Conservation (phyloP, 768 basidiomycete genomes). For the Suillus plorans region DNA sequence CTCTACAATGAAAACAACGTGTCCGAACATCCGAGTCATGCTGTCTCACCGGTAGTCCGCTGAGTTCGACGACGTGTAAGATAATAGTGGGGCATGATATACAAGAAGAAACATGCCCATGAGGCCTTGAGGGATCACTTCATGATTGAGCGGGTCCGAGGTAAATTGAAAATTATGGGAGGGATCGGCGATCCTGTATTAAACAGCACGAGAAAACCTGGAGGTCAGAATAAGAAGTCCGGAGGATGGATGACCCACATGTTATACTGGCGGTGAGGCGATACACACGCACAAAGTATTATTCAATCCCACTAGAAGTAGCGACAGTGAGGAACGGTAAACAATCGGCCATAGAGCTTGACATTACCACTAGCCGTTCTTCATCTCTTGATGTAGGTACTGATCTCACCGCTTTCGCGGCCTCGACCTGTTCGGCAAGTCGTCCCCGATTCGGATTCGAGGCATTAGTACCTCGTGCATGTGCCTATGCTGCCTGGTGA, state of each 20-base stretch:
- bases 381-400: slow-evolving; percentile 40
- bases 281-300: slow-evolving; percentile 19
- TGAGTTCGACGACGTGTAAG: slow-evolving; percentile 15
- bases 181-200: slow-evolving; percentile 29
- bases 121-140: slow-evolving; percentile 20
- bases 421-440: slow-evolving; percentile 43
- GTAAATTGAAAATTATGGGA: slow-evolving; percentile 23
- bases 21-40: slow-evolving; percentile 28
- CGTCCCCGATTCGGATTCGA: slow-evolving; percentile 47
- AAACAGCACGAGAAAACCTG: slow-evolving; percentile 36
- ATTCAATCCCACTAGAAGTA: slow-evolving; percentile 45
- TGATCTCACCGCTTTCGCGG: slow-evolving; percentile 35
- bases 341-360: slow-evolving; percentile 17
- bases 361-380: slow-evolving; percentile 45
- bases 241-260: slow-evolving; percentile 20
- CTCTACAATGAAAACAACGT: slow-evolving; percentile 33
- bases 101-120: slow-evolving; percentile 21
- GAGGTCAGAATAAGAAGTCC: slow-evolving; percentile 24
- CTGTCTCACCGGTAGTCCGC: slow-evolving; percentile 20
- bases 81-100: slow-evolving; percentile 31
- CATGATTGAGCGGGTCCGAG: slow-evolving; percentile 32
- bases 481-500: slow-evolving; percentile 34
- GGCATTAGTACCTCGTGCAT: slow-evolving; percentile 41
- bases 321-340: slow-evolving; percentile 27
- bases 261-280: slow-evolving; percentile 23